Evolutionary conservation across 768 basidiomycete genomes (phyloP).

Genomic region (Lactarius indigo): DNA sequence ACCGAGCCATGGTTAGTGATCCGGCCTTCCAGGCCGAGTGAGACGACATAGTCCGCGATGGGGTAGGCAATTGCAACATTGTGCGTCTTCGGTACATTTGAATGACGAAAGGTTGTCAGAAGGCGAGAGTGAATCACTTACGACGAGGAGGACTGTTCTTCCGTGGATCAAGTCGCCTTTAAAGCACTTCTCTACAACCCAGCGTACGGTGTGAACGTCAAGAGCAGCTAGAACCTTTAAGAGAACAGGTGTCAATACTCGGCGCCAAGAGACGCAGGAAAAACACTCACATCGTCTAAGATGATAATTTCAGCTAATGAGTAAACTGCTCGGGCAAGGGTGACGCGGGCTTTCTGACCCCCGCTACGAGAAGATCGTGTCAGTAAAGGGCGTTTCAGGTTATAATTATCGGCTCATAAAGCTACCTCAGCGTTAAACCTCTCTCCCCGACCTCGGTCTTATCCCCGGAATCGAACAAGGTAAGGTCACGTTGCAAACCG

Average conservation of each 20-base stretch:
- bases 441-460: conserved; percentile 56
- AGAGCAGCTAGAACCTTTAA: conserved; percentile 41
- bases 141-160: conserved; percentile 52
- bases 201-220: conserved; percentile 38
- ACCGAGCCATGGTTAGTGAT: conserved; percentile 49
- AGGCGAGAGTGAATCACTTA: conserved; percentile 28
- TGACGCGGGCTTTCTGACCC: conserved; percentile 57
- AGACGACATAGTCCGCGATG: conserved; percentile 55
- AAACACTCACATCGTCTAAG: conserved; percentile 58
- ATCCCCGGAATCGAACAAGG: conserved; percentile 47
- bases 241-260: neutral
- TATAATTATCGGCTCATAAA: too few relatives aligned
- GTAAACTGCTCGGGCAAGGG: conserved; percentile 57
- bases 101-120: neutral
- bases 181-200: conserved; percentile 51
- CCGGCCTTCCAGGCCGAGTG: conserved; percentile 51
- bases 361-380: conserved; percentile 33
- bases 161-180: conserved; percentile 44
- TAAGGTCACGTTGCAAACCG: conserved; percentile 38
- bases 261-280: neutral
- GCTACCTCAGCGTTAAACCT: conserved; percentile 43
- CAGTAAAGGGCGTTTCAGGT: neutral
- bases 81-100: conserved; percentile 38
- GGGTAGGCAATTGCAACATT: conserved; percentile 51
- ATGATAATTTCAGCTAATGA: conserved; percentile 28